Evolutionary conservation across 305 asterid species (phyloP).

Genomic region (Andrographis paniculata): DNA sequence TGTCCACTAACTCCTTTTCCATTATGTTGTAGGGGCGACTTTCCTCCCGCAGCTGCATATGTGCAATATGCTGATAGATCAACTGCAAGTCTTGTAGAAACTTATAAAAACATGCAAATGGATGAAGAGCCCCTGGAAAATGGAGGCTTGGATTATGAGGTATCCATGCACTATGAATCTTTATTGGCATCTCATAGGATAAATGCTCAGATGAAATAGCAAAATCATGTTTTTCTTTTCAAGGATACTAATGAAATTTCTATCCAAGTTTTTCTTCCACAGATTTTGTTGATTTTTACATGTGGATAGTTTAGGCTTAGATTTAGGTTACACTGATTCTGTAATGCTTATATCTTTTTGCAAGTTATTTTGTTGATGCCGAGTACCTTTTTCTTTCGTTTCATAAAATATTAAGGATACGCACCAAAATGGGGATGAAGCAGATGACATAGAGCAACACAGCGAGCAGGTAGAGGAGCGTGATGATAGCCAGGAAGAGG

Average conservation of each 20-base stretch:
- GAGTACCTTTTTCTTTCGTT: conserved; percentile 3
- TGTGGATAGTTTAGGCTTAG: too few species aligned
- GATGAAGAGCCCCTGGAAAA: conserved; percentile 64
- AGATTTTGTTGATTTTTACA: too few species aligned
- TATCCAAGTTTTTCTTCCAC: too few species aligned
- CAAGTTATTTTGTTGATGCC: conserved; percentile 9
- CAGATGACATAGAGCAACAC: conserved; percentile 40
- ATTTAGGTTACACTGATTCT: too few species aligned
- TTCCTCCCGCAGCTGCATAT: conserved; percentile 78
- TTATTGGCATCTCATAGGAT: too few species aligned
- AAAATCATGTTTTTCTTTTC: too few species aligned
- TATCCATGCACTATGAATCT: too few species aligned
- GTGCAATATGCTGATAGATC: conserved; percentile 56
- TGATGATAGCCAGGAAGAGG: conserved; percentile 70
- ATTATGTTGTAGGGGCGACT: conserved; percentile 43
- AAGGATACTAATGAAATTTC: too few species aligned
- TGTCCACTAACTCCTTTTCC: background rate
- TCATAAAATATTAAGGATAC: conserved; percentile 28
- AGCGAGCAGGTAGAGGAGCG: conserved; percentile 35
- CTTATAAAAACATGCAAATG: conserved; percentile 65
- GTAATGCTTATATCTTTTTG: too few species aligned
- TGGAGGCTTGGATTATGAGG: conserved; percentile 90
- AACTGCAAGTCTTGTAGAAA: conserved; percentile 77
- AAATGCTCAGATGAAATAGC: too few species aligned
- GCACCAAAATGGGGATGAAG: conserved; percentile 56